phyloP scores from a whole-genome alignment of 495 filamentous ascomycete genomes.

The Hypoxylon trugodes region DNA sequence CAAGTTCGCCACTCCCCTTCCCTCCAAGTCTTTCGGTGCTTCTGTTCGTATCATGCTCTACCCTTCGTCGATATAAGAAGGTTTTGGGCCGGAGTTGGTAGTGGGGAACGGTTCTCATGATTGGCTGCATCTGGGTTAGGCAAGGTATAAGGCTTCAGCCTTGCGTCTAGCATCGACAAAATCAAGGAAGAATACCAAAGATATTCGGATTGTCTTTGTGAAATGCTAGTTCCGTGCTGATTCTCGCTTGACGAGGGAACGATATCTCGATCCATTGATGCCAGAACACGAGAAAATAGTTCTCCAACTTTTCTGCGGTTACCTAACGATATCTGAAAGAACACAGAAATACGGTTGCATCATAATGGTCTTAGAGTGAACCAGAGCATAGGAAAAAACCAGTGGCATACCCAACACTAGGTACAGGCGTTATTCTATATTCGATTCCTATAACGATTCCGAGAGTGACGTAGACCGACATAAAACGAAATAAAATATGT shows the following conservation, averaged over 20 bases:
- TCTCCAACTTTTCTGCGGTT: conserved; percentile 7
- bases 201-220: conserved; percentile 28
- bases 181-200: conserved; percentile 45
- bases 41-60: conserved; percentile 99
- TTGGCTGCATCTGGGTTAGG: conserved; percentile 63
- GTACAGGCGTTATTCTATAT: conserved; percentile 14
- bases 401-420: conserved; percentile 25
- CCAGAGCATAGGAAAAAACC: conserved; percentile 12
- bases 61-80: conserved; percentile 77
- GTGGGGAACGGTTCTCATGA: conserved; percentile 61
- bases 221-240: conserved; percentile 27
- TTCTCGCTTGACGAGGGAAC: conserved; percentile 17
- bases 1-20: conserved; percentile 94
- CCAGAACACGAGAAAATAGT: conserved; percentile 7
- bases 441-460: neutral
- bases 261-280: conserved; percentile 7
- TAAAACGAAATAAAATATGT: too few species aligned
- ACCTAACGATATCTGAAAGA: conserved; percentile 11
- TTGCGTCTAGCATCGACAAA: conserved; percentile 50
- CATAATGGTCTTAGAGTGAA: conserved; percentile 8
- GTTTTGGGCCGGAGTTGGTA: conserved; percentile 61
- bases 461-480: too few species aligned
- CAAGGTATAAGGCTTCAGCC: conserved; percentile 57
- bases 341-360: conserved; percentile 11
- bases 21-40: conserved; percentile 94